These are phyloP conservation scores for Puccinellia tenuiflora DNA, from an alignment of 176 grass and related monocot species.

Conservation along the genomic window DNA sequence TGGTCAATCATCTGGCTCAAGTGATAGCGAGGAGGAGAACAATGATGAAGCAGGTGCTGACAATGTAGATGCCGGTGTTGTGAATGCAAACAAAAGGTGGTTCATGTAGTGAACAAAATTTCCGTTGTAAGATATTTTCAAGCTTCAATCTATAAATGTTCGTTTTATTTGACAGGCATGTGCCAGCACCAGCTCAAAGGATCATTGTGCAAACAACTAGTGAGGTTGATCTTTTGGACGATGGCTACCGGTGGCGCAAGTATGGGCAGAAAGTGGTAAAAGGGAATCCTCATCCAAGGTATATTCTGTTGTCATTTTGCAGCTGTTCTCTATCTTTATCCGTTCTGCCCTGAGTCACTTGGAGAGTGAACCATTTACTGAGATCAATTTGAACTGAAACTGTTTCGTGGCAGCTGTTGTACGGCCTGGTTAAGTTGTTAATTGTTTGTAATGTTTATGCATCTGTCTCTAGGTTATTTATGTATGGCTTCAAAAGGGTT, in stretches of 20 bases:
- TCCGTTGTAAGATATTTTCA: not conserved
- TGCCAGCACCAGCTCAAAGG: constrained; percentile 58
- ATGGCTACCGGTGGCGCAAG: constrained; percentile 92
- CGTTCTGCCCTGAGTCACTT: not conserved
- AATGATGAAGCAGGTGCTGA: constrained; percentile 29
- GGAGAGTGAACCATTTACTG: constrained; percentile 9
- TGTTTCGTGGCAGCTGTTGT: not conserved
- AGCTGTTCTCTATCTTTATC: constrained; percentile 3
- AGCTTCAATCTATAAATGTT: constrained; percentile 3
- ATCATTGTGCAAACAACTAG: constrained; percentile 94
- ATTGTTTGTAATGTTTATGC: not conserved
- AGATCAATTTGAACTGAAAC: not conserved
- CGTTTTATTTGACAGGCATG: constrained; percentile 37
- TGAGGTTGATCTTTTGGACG: constrained; percentile 95
- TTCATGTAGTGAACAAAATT: constrained; percentile 8
- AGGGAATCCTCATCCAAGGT: constrained; percentile 97
- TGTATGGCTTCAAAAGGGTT: not conserved
- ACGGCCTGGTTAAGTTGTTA: not conserved
- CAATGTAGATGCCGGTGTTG: constrained; percentile 3
- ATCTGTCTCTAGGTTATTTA: not conserved
- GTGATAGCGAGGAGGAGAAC: constrained; percentile 55
- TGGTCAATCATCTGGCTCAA: constrained; percentile 52
- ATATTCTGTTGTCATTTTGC: constrained; percentile 4
- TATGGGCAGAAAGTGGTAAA: constrained; percentile 95
- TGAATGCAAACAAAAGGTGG: constrained; percentile 69